A percentile compares a stretch with the other conserved stretches of the same genome.
Conservation (phyloP, 1,284 basidiomycete genomes). For the Porodaedalea pini region DNA sequence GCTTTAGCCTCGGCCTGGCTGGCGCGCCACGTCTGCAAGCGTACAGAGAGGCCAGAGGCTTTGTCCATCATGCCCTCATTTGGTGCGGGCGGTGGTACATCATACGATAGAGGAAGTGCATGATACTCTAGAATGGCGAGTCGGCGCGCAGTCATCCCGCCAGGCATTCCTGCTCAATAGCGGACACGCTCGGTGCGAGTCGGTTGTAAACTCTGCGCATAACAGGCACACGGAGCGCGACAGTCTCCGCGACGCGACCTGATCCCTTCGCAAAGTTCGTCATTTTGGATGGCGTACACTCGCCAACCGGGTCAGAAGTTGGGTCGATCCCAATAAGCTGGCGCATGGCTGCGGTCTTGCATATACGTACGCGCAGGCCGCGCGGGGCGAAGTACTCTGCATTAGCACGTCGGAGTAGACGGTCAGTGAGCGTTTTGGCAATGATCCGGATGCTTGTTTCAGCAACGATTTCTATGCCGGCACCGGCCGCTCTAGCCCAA, state of each 20-base stretch:
- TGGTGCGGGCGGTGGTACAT: background rate
- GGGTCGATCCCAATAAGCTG: constrained; percentile 16
- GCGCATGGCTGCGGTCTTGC: constrained; percentile 22
- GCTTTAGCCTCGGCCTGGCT: background rate
- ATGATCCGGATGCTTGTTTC: constrained; percentile 19
- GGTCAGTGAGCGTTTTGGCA: constrained; percentile 24
- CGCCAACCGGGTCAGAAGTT: background rate
- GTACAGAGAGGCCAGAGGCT: background rate
- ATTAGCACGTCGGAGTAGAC: constrained; percentile 23
- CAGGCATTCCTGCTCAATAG: background rate
- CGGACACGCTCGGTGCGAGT: background rate
- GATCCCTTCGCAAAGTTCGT: background rate
- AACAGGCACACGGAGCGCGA: constrained; percentile 1
- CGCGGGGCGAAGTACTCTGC: constrained; percentile 22
- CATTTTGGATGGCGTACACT: background rate
- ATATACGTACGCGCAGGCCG: constrained; percentile 23
- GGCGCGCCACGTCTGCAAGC: background rate
- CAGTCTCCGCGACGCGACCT: constrained; percentile 1
- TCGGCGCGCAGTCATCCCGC: background rate
- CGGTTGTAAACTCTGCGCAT: constrained; percentile 1
- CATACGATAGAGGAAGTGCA: background rate
- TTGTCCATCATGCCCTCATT: constrained; percentile 4
- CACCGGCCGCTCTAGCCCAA: constrained; percentile 18
- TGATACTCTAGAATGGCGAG: background rate
- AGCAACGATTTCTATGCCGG: constrained; percentile 18